Evolutionary conservation across 2,329 filamentous ascomycete genomes (phyloP).

Genomic region (Aspergillus brunneoviolaceus): DNA sequence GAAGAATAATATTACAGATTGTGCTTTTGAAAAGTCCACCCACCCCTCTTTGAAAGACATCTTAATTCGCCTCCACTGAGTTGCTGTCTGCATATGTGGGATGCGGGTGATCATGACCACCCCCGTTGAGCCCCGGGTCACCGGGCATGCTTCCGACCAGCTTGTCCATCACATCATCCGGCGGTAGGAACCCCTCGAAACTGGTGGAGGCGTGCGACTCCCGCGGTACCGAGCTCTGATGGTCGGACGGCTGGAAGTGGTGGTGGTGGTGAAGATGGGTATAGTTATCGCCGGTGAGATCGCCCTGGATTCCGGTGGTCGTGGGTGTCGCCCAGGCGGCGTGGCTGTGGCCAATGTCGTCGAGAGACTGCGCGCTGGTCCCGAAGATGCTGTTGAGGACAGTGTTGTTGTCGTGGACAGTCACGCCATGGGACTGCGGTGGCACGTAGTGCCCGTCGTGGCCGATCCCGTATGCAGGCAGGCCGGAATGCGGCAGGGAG

Average conservation of each 20-base stretch:
- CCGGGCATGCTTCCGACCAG: conserved; percentile 36
- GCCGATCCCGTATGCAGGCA: conserved; percentile 32
- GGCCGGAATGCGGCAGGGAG: conserved; percentile 31
- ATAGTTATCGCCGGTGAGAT: conserved; percentile 33
- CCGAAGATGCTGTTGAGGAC: conserved; percentile 36
- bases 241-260: conserved; percentile 28
- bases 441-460: conserved; percentile 37
- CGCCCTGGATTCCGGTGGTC: conserved; percentile 28
- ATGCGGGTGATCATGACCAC: conserved; percentile 34
- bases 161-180: conserved; percentile 41
- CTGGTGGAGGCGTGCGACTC: conserved; percentile 34
- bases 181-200: conserved; percentile 34
- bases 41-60: not conserved
- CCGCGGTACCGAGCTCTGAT: conserved; percentile 32
- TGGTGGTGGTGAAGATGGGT: conserved; percentile 24
- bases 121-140: conserved; percentile 35
- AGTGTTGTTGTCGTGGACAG: conserved; percentile 34
- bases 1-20: not conserved
- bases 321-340: conserved; percentile 33
- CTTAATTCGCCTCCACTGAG: conserved; percentile 34
- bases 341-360: conserved; percentile 35
- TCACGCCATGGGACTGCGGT: conserved; percentile 29
- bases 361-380: conserved; percentile 32
- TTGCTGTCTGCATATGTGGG: conserved; percentile 32
- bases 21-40: not conserved